Evolutionary conservation across 75 land plant species (phyloP), one percentile per base, ranked within the genome.

Genomic region (Ceratopteris richardii): DNA sequence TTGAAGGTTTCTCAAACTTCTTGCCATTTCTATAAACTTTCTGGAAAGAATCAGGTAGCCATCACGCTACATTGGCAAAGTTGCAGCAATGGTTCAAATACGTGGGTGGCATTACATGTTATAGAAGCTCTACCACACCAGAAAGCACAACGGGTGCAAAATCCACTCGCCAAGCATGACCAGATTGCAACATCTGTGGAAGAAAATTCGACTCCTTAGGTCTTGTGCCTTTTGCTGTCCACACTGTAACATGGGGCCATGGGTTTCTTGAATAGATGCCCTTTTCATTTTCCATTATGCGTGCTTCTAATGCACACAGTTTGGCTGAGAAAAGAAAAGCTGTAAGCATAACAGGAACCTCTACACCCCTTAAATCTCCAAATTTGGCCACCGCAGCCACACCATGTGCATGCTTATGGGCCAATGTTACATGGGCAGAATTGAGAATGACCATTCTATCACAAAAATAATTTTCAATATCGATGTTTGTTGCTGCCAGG

Each of bases 181-280:
- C 85, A 50, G 79, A 66, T 23, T 71, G 58, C 14, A 54, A 46
- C 31, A 86, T 60, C 29, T 77, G 75, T 1, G 82, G 82, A n/a
- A 86, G 62, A 18, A 12, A 56, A 51, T 79, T 86, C 7, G 85
- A 82, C 25, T 86, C 90, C 65, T 79, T 82, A 14, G 85, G 53
- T 29, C 68, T 29, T 28, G 61, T 70, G 27, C 90, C 90, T 13
- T 62, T 42, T 21, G 58, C 85, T 37, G 85, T 77, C 90, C 90
- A 86, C 26, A 86, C 48, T 21, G 98, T 94, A 21, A 83, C 70
- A 70, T 94, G 98, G 20, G 98, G 87, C 96, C 94, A 89, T 56
- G 75, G 62, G 39, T 94, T 94, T 57, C 70, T 83, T 0, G 90
- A 79, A 22, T 12, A 21, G n/a, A 94, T 57, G 52, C 68, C 64